Evolutionary conservation across 805 yeast species (phyloP).

Genomic region (Zygosaccharomyces kombuchaensis): DNA sequence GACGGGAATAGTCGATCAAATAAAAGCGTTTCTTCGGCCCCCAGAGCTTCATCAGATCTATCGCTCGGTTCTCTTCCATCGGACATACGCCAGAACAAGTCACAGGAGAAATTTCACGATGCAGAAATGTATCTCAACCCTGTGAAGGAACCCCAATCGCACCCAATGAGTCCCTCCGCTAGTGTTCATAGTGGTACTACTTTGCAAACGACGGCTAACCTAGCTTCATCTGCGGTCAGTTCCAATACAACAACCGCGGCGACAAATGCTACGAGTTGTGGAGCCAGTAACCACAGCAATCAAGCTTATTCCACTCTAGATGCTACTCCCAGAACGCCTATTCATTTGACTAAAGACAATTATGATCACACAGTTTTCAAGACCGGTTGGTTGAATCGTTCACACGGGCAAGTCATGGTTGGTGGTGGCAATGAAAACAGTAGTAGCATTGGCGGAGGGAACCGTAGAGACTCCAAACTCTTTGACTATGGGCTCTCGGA

Average conservation of each 20-base stretch:
- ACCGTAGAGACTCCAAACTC: constrained; percentile 27
- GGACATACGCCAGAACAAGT: constrained; percentile 1
- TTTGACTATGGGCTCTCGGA: constrained; percentile 14
- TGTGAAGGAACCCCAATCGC: not conserved
- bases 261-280: not conserved
- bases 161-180: not conserved
- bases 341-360: constrained; percentile 26
- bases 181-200: constrained; percentile 1
- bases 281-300: not conserved
- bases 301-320: not conserved
- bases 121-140: constrained; percentile 1
- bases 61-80: not conserved
- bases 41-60: constrained; percentile 1
- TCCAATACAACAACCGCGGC: not conserved
- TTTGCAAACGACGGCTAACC: not conserved
- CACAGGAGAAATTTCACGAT: constrained; percentile 5
- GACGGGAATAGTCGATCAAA: constrained; percentile 9
- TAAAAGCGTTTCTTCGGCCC: constrained; percentile 6
- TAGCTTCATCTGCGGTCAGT: not conserved
- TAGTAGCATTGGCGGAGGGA: constrained; percentile 2
- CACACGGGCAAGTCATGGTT: constrained; percentile 29
- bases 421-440: constrained; percentile 1
- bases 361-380: constrained; percentile 42
- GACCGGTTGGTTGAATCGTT: constrained; percentile 58
- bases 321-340: not conserved